Base-by-base conservation (phyloP, 371 early-diverging fungal species). In the Rhizopus delemar region DNA sequence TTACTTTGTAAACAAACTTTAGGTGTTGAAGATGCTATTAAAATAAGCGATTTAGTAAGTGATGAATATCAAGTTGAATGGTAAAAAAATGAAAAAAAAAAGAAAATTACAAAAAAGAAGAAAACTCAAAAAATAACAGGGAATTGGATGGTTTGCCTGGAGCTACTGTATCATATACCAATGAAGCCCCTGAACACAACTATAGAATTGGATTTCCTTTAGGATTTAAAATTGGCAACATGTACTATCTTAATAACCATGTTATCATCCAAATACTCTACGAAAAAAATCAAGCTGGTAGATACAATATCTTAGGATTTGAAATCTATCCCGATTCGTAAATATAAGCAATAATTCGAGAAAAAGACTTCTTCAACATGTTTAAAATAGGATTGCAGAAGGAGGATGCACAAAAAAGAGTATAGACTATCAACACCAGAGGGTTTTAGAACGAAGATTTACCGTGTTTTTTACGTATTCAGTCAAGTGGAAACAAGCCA, bases 281-380 rank as follows among this genome's bases (percentile, higher is more conserved):
- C 41, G 46, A 53, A 7, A 29, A 56, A 7, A 62, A 60, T 6
- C 31, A 49, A 13, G 28, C 60, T 41, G 67, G 61, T 12, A 63
- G 68, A 39, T 49, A 56, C n/a, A 13, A 61, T 15, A 69, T 79
- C 16, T 56, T 69, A 41, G 80, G 76, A 9, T 74, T 79, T 54
- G 80, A 79, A 63, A 67, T 79, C 1, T 79, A 79, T 63, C 80
- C 80, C 22, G 76, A 79, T 35, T 79, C 79, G 74, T 75, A 71
- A 56, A 66, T 64, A 33, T 34, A 32, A 33, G 56, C 4, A 8
- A 34, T 5, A 16, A 39, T 32, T 4, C 4, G 16, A 16, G 22
- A 46, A 45, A 39, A 39, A 33, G 6, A 57, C 3, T 48, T 36
- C 5, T n/a, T 31, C 38, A 28, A 11, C 16, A 22, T 11, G 13